Base-by-base conservation (phyloP, 129 eudicot genomes). In the Chrysanthemum lavandulifolium region DNA sequence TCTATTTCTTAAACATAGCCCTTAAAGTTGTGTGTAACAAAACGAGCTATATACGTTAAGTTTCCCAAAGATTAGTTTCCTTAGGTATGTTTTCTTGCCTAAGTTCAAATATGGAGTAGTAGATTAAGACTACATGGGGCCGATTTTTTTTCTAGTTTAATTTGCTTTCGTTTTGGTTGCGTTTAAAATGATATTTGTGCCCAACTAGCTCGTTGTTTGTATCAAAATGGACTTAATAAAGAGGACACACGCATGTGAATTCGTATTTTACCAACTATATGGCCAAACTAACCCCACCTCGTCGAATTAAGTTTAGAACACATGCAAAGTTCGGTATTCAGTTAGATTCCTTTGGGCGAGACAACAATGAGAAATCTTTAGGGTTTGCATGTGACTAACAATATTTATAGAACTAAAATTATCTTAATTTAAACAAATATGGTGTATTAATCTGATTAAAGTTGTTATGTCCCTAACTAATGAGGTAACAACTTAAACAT, bases 241-340 rank as follows among this genome's bases (percentile, higher is more conserved):
- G 21, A 48, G n/a, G 36, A 47, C 59, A 25, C 10, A 10, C 0
- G 7, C 79, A 66, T 66, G 59, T 66, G 67, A 55, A 75, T 25
- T 66, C 15, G 45, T 55, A 23, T 40, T 45, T 57, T 66, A 67
- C 68, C 68, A 45, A 15, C 67, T 31, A 67, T n/a, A 21, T 13
- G 49, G 52, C 45, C 59, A 23, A 60, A 47, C 25, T 23, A 23
- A 23, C 59, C 68, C 7, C 21, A 23, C 67, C 27, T 49, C 21
- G 31, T 40, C 29, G n/a, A 40, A 54, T 31, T 7, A 23, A 64
- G 48, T 14, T 23, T 66, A 51, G 9, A 51, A 64, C 72, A 64
- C 65, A 64, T 64, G 54, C n/a, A 74, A 64, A 36, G 54, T 74
- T 74, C 3, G 64, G 72, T 59, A 25, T 36, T 11, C 29, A 13